phyloP scores from a whole-genome alignment of 306 rosid genomes.

The Betula pendula region DNA sequence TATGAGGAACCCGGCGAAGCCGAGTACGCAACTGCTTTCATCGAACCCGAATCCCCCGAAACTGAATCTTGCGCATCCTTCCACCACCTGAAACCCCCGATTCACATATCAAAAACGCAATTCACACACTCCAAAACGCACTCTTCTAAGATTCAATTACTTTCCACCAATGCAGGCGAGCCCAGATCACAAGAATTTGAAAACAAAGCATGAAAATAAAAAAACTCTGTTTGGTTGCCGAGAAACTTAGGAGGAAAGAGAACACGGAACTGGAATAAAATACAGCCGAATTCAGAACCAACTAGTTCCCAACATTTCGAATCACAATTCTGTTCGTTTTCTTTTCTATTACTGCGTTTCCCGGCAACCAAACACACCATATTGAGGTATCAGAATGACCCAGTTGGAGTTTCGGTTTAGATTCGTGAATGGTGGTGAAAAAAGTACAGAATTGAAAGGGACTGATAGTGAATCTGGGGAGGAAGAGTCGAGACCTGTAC shows the following conservation, averaged over 20 bases:
- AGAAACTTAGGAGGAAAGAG: conserved; percentile 6
- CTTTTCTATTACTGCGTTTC: conserved; percentile 9
- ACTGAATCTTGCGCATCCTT: conserved; percentile 80
- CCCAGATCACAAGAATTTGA: conserved; percentile 43
- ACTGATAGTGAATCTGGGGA: conserved; percentile 23
- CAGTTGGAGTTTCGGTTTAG: conserved; percentile 26
- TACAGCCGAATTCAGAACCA: conserved; percentile 18
- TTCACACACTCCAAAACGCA: not conserved
- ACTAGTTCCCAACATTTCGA: conserved; percentile 10
- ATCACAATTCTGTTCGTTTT: conserved; percentile 17
- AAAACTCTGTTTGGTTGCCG: conserved; percentile 4
- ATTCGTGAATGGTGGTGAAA: conserved; percentile 27
- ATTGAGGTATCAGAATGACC: conserved; percentile 10
- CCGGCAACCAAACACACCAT: conserved; percentile 4
- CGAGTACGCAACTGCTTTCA: conserved; percentile 58
- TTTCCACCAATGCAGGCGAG: conserved; percentile 30
- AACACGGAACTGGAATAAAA: not conserved
- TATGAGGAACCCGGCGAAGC: conserved; percentile 61
- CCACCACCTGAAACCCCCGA: conserved; percentile 88
- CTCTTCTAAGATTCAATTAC: conserved; percentile 17
- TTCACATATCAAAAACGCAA: conserved; percentile 25
- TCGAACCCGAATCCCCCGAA: conserved; percentile 54
- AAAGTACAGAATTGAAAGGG: conserved; percentile 27
- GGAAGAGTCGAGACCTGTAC: conserved; percentile 52
- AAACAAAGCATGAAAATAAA: conserved; percentile 6